Evolutionary conservation across 2,329 filamentous ascomycete species (phyloP).

Genomic region (Hymenoscyphus repandus): DNA sequence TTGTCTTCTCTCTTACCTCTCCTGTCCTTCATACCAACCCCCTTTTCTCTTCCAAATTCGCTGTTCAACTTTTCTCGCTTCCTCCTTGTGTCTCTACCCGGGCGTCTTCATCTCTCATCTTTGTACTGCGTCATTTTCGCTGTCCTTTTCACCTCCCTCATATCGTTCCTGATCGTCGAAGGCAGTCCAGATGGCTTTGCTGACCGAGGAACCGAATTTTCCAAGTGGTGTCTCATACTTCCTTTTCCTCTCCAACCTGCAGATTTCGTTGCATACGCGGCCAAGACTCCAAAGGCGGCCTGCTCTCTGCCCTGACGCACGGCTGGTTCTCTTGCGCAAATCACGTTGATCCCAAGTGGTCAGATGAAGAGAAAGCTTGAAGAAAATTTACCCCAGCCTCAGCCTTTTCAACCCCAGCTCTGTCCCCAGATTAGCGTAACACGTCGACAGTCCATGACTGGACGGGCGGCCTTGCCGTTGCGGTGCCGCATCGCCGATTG

Average conservation of each 20-base stretch:
- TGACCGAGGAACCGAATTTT: constrained; percentile 3
- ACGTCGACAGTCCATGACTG: background rate
- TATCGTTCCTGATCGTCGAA: background rate
- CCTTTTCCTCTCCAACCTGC: constrained; percentile 17
- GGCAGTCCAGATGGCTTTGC: background rate
- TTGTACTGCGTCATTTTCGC: background rate
- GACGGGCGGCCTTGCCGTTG: constrained; percentile 9
- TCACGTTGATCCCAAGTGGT: constrained; percentile 13
- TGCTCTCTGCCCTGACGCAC: constrained; percentile 15
- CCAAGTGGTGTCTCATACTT: constrained; percentile 13
- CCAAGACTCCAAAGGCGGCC: constrained; percentile 13
- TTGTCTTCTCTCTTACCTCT: too few relatives aligned
- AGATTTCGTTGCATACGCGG: constrained; percentile 12
- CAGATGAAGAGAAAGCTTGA: constrained; percentile 20
- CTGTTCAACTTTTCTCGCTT: background rate
- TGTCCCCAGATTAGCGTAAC: constrained; percentile 14
- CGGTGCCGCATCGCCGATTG: background rate
- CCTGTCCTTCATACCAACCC: too few relatives aligned
- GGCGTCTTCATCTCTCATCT: background rate
- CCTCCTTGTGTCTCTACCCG: background rate
- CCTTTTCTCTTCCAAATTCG: background rate
- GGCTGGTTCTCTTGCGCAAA: constrained; percentile 11
- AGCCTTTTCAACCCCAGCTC: constrained; percentile 11
- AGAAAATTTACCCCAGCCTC: constrained; percentile 20
- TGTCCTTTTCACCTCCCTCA: background rate